phyloP scores from a whole-genome alignment of 2,329 filamentous ascomycete genomes.

The Diaporthe ampelina region DNA sequence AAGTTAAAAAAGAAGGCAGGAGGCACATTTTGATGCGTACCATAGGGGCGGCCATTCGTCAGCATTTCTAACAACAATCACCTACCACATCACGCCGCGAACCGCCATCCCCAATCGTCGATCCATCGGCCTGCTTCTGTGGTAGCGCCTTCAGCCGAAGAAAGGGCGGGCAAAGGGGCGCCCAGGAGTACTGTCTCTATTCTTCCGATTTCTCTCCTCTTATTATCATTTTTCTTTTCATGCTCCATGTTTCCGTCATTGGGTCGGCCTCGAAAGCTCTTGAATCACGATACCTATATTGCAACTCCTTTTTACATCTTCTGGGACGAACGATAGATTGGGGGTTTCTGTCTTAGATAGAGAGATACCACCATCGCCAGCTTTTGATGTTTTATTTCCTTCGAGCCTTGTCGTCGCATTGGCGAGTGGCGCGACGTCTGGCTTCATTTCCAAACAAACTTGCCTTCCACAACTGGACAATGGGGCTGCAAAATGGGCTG shows the following conservation, averaged over 20 bases:
- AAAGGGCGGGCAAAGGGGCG: neutral
- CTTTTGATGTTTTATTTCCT: neutral
- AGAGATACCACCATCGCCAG: slow-evolving; percentile 26
- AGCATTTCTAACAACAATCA: slow-evolving; percentile 19
- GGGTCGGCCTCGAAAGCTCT: slow-evolving; percentile 16
- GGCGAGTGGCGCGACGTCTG: neutral
- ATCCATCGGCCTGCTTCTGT: neutral
- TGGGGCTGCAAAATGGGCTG: neutral
- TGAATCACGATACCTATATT: slow-evolving; percentile 37
- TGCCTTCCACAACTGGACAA: neutral
- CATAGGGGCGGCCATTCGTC: slow-evolving; percentile 14
- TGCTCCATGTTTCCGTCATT: neutral
- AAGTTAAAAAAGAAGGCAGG: slow-evolving; percentile 19
- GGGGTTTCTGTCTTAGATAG: slow-evolving; percentile 34
- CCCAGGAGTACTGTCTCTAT: neutral
- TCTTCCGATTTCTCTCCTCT: neutral
- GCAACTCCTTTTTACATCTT: slow-evolving; percentile 17
- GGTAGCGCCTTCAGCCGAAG: neutral
- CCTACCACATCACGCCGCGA: neutral
- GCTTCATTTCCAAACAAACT: neutral
- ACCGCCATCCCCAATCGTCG: neutral
- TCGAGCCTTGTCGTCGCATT: neutral
- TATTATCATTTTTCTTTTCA: neutral
- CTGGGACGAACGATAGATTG: slow-evolving; percentile 19
- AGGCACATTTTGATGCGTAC: slow-evolving; percentile 22